Conservation (phyloP, 2,329 filamentous ascomycete genomes). For the Pezicula neosporulosa region DNA sequence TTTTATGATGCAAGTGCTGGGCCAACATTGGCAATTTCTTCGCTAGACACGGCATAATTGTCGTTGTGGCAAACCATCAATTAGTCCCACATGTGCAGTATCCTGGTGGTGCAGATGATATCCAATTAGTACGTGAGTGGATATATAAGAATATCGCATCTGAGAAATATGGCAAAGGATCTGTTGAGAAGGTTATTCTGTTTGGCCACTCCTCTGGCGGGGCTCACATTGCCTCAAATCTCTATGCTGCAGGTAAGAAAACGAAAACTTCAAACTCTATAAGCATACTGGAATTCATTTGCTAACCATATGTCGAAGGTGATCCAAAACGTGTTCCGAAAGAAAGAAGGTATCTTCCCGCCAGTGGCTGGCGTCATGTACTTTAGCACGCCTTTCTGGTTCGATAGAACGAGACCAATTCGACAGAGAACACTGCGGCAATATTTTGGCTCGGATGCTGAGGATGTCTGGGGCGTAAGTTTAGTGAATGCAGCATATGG, state of each 20-base stretch:
- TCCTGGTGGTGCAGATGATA: constrained; percentile 1
- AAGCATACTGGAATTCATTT: neutral
- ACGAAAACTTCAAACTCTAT: neutral
- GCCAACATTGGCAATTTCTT: constrained; percentile 1
- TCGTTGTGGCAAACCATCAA: neutral
- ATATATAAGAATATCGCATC: neutral
- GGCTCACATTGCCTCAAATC: neutral
- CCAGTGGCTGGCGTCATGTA: neutral
- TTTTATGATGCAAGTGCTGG: neutral
- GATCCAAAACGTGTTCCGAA: neutral
- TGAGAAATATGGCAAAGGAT: neutral
- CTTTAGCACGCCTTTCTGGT: neutral
- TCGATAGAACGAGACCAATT: neutral
- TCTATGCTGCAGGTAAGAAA: neutral
- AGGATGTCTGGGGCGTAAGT: constrained; percentile 1
- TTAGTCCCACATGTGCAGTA: neutral
- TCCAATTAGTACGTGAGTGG: neutral
- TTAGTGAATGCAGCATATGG: neutral
- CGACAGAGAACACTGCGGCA: constrained; percentile 1
- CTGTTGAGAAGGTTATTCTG: neutral
- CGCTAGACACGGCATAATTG: neutral
- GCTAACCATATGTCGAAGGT: neutral
- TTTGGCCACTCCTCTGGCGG: constrained; percentile 1
- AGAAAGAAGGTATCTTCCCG: neutral
- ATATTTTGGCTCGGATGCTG: constrained; percentile 1